Percentiles rank a stretch among this genome's conserved stretches.
These are phyloP conservation scores for Tricholoma sp. DNA, from an alignment of 768 basidiomycete genomes.

Conservation along the genomic window DNA sequence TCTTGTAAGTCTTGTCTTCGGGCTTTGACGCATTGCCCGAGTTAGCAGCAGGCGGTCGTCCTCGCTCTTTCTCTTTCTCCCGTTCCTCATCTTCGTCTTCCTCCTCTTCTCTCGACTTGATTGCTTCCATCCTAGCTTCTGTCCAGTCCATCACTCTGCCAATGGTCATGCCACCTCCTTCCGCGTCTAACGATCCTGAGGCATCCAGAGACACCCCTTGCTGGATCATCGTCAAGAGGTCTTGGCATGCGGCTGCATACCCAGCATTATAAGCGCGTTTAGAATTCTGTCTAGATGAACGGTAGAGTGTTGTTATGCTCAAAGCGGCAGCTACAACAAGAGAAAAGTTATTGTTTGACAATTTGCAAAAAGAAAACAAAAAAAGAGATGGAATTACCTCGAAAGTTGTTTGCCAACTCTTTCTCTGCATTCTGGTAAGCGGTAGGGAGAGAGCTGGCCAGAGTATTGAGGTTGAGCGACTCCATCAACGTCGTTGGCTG, in stretches of 20 bases:
- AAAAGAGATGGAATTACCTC: constrained; percentile 40
- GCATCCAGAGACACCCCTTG: constrained; percentile 65
- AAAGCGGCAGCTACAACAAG: constrained; percentile 62
- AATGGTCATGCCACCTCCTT: constrained; percentile 63
- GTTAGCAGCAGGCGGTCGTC: constrained; percentile 20
- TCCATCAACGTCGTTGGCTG: constrained; percentile 53
- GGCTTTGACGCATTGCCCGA: constrained; percentile 16
- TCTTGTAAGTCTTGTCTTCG: constrained; percentile 11
- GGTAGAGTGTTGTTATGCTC: constrained; percentile 80
- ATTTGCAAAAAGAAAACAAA: constrained; percentile 16
- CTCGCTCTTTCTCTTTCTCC: constrained; percentile 48
- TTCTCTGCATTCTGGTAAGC: constrained; percentile 77
- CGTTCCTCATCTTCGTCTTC: constrained; percentile 78
- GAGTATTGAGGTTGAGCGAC: constrained; percentile 74
- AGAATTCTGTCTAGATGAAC: constrained; percentile 70
- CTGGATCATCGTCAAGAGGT: constrained; percentile 77
- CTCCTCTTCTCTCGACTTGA: constrained; percentile 70
- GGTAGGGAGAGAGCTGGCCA: constrained; percentile 67
- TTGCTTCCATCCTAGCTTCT: constrained; percentile 74
- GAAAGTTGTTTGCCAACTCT: constrained; percentile 76
- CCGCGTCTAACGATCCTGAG: constrained; percentile 38
- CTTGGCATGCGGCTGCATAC: constrained; percentile 74
- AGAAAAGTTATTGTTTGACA: constrained; percentile 8
- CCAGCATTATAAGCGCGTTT: constrained; percentile 80
- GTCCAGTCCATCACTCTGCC: constrained; percentile 82